Evolutionary conservation across 2,329 filamentous ascomycete species (phyloP).

Genomic region (Bipolaris sorokiniana): DNA sequence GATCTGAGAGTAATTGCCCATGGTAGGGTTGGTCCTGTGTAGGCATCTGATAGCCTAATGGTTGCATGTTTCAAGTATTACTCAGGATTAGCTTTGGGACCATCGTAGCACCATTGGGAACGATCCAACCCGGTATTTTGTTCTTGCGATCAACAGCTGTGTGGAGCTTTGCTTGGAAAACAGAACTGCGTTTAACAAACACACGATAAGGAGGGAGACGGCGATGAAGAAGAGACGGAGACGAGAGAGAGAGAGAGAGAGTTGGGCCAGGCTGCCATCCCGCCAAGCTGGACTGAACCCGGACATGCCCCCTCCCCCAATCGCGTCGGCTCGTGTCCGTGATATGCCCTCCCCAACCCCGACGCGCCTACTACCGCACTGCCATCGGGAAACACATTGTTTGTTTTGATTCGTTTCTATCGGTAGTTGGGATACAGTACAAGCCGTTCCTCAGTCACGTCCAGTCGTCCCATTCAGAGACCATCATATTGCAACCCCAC

Average conservation of each 20-base stretch:
- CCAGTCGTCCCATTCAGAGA: background rate
- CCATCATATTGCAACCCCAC: slow-evolving; percentile 6
- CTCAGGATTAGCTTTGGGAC: too few species aligned
- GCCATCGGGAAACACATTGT: slow-evolving; percentile 13
- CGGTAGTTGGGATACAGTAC: background rate
- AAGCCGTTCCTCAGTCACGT: slow-evolving; percentile 11
- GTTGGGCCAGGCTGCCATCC: slow-evolving; percentile 7
- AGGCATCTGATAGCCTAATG: background rate
- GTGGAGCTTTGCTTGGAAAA: background rate
- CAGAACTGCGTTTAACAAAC: background rate
- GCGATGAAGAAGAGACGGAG: background rate
- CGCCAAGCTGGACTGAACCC: slow-evolving; percentile 27
- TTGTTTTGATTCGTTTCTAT: slow-evolving; percentile 8
- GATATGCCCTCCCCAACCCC: slow-evolving; percentile 27
- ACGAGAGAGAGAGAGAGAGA: background rate
- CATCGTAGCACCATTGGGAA: background rate
- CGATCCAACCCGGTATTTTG: background rate
- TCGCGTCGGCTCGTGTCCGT: slow-evolving; percentile 23
- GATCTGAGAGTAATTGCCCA: background rate
- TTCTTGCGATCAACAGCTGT: background rate
- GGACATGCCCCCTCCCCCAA: slow-evolving; percentile 21
- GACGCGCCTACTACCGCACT: slow-evolving; percentile 31
- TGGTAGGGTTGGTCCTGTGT: background rate
- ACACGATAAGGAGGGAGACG: background rate
- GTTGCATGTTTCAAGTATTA: too few species aligned